Base-by-base conservation (phyloP, 208 protist genomes). In the Phytomonas francai region DNA sequence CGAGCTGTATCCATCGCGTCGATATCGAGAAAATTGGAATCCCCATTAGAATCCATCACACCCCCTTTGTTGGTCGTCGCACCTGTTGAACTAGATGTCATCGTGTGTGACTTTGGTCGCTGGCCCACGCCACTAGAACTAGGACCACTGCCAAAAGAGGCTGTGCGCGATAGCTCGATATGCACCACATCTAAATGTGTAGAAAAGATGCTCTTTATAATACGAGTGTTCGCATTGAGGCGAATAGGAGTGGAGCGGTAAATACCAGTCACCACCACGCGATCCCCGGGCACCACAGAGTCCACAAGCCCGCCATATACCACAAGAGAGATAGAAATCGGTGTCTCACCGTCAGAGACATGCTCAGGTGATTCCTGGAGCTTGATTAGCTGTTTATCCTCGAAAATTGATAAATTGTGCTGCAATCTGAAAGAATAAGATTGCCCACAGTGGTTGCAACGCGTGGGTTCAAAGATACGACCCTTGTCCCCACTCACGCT, bases 321-420 rank as follows among this genome's bases (percentile, higher is more conserved):
- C 11, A 97, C 92, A 3, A 99, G 63, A 12, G 85, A 95, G 7
- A 99, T 97, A 0, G 98, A 98, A 59, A 98, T 88, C 16, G 99
- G 99, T 28, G 98, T 99, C 71, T 99, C 98, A 45, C 99, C 99
- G 58, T 99, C 97, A 22, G 97, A 91, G n/a, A 99, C 97, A 63
- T 89, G 66, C 81, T 98, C 98, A 0, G 98, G 98, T 4, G 94
- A 93, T 76, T 99, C 98, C 81, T 99, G 98, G 30, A 99, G 62
- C 70, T 98, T 97, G 11, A 99, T 81, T 11, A 98, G 71, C 76
- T 99, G 97, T 74, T 99, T 99, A 72, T 99, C 97, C 33, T 89
- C 84, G 77, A 97, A 99, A 36, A 84, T 58, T 59, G 96, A 99
- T 36, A 96, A 86, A 79, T 99, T 98, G 76, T 99, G 97, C 67